Evolutionary conservation across 176 grass and related monocot genomes (phyloP).

Genomic region (Triticum timopheevii): DNA sequence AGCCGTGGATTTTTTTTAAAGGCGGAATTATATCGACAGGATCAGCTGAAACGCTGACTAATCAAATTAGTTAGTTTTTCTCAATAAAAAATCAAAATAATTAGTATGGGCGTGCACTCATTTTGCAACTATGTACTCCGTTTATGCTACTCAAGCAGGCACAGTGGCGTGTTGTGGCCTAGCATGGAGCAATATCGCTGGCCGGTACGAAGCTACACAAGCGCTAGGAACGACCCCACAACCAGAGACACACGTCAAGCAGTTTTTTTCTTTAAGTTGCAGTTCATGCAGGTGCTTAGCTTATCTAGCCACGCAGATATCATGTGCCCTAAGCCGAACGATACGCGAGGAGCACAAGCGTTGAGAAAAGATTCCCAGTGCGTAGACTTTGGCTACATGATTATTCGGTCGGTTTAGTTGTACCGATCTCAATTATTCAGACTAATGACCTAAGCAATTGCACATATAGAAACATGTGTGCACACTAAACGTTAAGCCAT

Average conservation of each 20-base stretch:
- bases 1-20: too few species aligned
- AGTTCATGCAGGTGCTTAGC: too few species aligned
- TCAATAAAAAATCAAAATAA: too few species aligned
- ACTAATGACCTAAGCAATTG: background rate
- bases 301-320: background rate
- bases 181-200: slow-evolving; percentile 20
- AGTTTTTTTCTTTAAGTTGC: too few species aligned
- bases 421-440: background rate
- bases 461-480: background rate
- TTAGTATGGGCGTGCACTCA: too few species aligned
- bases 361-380: background rate
- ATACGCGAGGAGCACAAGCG: background rate
- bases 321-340: background rate
- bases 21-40: too few species aligned
- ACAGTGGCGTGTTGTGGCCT: slow-evolving; percentile 16
- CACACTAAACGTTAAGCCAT: too few species aligned
- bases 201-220: background rate
- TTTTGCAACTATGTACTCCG: background rate
- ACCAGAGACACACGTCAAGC: too few species aligned
- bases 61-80: too few species aligned
- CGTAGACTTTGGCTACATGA: background rate
- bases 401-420: background rate
- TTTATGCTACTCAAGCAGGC: too few species aligned
- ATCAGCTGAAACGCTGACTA: too few species aligned
- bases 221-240: background rate